Base-by-base conservation (phyloP, 768 basidiomycete genomes). In the Dioszegia crocea region DNA sequence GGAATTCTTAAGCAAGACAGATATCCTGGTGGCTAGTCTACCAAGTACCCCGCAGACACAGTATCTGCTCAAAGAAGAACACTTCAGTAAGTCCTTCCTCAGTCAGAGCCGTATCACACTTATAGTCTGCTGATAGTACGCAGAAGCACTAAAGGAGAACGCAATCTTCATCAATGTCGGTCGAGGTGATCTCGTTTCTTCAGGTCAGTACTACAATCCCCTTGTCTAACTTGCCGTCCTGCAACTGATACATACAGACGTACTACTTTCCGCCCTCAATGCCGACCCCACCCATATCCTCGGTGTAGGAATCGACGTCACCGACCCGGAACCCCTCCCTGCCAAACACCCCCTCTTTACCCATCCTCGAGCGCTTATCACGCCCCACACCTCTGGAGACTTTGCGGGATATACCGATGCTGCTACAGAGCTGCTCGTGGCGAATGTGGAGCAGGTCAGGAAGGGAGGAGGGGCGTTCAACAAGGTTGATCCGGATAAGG, bases 261-360 rank as follows among this genome's bases (percentile, higher is more conserved):
- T 59, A 49, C 60, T 71, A 24, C 47, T 73, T 29, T 30, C 57
- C 24, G 61, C 65, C 0, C 67, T 71, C 11, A 54, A 65, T 36
- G 2, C 46, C 17, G 5, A 58, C 29, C 24, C 51, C 19, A 60
- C 55, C 24, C 43, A 48, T 44, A 31, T 75, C 31, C 56, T 54
- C 38, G 74, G 67, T 23, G 67, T 61, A 2, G 72, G 70, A 12
- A 57, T 77, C 9, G 76, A 77, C 66, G 79, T 80, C 1, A 78
- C 78, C 1, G 68, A 74, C 27, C 78, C 79, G 10, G 79, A 80
- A 61, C 79, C 79, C 0, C 68, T 80, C 5, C 71, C 78, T 0
- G 51, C 64, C 14, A 40, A 58, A 24, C 77, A 78, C 63, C 66
- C 71, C 2, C 63, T 80, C 14, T 78, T 60, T 62, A 63, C 74